Evolutionary conservation across 257 asterid genomes (phyloP), one percentile per base, ranked within the genome.

Genomic region (Ehretia macrophylla): DNA sequence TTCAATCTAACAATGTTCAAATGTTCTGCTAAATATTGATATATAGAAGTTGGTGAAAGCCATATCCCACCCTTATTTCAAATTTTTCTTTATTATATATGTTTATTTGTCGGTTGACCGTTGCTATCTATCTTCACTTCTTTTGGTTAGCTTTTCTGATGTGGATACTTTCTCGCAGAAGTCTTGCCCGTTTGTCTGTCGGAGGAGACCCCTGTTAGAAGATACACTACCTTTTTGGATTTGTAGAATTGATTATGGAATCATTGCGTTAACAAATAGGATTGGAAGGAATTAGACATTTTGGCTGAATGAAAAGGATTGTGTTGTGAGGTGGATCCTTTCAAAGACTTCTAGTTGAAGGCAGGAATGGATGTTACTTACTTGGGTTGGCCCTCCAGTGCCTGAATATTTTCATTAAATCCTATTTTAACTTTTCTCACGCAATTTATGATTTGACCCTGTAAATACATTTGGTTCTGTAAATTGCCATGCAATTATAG

Each of bases 381-480:
- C 3, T 42, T 42, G 11, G 35, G 6, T 2, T 10, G 47, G 16
- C 47, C n/a, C 35, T 27, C 35, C 6, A 27, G 4, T 27, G 47
- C 12, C 16, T 4, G 8, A 17, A 20, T 66, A 35, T 58, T 66
- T 27, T 53, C 39, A 35, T 52, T 48, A 16, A n/a, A 20, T 39
- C 53, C 8, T 10, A 51, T 67, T 22, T 52, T 10, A 52, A 42
- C 4, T 67, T 58, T 66, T 21, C 32, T 66, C 53, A 23, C 16
- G 42, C 71, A 58, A 50, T 38, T 59, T 53, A 59, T 59, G 66
- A 59, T 60, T 65, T 65, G 21, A 35, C 53, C 13, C 23, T 67
- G 72, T 67, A 60, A 51, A 67, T 59, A 51, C 67, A 53, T 44
- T 67, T 48, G 17, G 62, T 22, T 59, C 17, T 48, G 53, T 21